Conservation (phyloP, 2,329 filamentous ascomycete species). For the Sporothrix mexicana region DNA sequence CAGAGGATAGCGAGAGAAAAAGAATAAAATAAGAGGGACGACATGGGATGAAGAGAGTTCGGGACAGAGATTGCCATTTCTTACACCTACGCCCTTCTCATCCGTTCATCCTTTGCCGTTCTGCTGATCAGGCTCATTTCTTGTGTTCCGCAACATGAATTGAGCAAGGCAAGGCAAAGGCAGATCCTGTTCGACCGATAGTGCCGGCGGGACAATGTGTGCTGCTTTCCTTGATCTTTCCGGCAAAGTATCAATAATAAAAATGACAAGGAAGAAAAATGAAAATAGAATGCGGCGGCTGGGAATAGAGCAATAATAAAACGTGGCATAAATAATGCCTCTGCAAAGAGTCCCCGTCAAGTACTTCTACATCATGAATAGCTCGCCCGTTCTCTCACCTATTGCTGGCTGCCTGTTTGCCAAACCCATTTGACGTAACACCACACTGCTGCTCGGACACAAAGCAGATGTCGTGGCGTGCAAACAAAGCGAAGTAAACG, state of each 20-base stretch:
- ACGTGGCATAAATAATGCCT: neutral
- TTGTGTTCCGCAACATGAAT: conserved; percentile 4
- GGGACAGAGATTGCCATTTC: neutral
- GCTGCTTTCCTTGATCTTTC: neutral
- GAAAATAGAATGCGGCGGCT: neutral
- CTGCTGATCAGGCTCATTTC: conserved; percentile 2
- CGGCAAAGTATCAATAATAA: neutral
- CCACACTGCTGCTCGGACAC: conserved; percentile 2
- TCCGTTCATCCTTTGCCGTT: neutral
- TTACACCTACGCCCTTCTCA: neutral
- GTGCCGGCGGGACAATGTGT: neutral
- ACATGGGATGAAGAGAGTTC: neutral
- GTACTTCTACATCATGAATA: neutral
- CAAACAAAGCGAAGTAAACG: neutral
- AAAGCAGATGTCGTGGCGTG: neutral
- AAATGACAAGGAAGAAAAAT: neutral
- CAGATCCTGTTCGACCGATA: conserved; percentile 24
- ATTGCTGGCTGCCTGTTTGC: neutral
- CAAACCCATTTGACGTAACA: conserved; percentile 16
- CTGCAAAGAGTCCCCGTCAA: too few species aligned
- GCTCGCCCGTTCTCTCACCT: neutral
- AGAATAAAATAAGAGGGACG: neutral
- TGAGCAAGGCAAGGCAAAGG: neutral
- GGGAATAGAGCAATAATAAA: neutral
- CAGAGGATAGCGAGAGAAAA: neutral